Conservation (phyloP, 768 basidiomycete genomes). For the Collybiopsis confluens region DNA sequence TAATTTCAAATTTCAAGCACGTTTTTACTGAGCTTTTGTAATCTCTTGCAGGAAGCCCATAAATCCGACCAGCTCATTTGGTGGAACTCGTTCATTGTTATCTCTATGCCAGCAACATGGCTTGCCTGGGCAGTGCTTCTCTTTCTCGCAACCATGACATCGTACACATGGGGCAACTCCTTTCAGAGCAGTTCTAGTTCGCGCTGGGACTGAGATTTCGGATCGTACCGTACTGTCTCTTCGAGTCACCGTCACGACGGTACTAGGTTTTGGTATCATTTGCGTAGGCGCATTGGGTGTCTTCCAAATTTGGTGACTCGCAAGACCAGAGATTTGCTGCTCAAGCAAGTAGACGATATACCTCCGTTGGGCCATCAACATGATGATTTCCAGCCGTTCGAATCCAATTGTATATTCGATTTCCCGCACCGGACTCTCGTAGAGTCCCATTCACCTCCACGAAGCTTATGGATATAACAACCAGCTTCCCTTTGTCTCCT, state of each 20-base stretch:
- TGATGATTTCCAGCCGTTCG: not conserved
- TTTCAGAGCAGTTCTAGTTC: not conserved
- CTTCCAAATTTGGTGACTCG: not conserved
- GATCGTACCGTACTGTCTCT: not conserved
- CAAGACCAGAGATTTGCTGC: not conserved
- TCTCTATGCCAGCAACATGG: slow-evolving; percentile 3
- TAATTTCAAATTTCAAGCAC: no score
- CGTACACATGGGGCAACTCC: not conserved
- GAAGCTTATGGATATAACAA: not conserved
- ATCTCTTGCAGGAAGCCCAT: not conserved
- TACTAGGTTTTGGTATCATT: not conserved
- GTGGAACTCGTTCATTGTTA: slow-evolving; percentile 3
- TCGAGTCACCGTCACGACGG: not conserved
- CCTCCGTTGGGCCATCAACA: not conserved
- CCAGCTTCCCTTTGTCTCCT: not conserved
- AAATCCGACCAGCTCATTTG: not conserved
- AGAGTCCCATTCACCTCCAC: not conserved
- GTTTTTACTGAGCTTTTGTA: not conserved
- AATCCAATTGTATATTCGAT: not conserved
- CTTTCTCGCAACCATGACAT: not conserved
- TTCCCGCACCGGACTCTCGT: not conserved
- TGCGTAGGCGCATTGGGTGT: not conserved
- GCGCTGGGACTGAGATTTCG: not conserved
- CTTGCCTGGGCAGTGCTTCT: not conserved
- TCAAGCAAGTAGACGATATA: not conserved